Evolutionary conservation across 345 rosid genomes (phyloP), one percentile per base, ranked within the genome.

Genomic region (Melastoma malabathricum): DNA sequence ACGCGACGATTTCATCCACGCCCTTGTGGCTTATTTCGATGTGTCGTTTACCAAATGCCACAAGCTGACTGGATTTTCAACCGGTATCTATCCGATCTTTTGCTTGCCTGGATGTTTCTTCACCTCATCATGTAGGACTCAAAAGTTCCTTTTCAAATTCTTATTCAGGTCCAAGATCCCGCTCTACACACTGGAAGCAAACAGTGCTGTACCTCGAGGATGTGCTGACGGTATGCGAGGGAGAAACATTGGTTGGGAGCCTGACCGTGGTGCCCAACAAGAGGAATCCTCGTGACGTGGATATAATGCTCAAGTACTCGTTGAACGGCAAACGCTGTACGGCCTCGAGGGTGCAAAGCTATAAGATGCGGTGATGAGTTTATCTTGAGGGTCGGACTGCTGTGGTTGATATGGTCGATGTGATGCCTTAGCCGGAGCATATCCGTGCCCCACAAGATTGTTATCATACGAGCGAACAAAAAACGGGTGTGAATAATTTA

Each of bases 1-100:
- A 57, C 89, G 95, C n/a, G 77, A 93, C 60, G 99, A 93, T 71
- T 88, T 77, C 74, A 83, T 93, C 81, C 99, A 93, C 56, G 97
- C 99, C 38, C 72, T 93, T 52, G 97, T 88, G 43, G 99, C 99
- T n/a, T 88, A 84, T 65, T 93, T 93, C 52, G 99, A 88, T 65
- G 97, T 93, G 15, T 74, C 94, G 4, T 93, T 93, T 64, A 85
- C 97, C 48, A 85, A 73, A 72, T 88, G 97, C 63, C 97, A 93
- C 59, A 93, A 93, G 68, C 62, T 87, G 60, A 79, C 73, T 51
- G 99, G 97, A 54, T 93, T 93, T 80, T 93, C 99, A 15, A 93
- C 99, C 65, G 99, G 99, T 85, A 46, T 46, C 22, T 62, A 16
- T 13, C 65, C 62, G 48, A n/a, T n/a, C n/a, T n/a, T n/a, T n/a